Evolutionary conservation across 2,329 filamentous ascomycete genomes (phyloP).

Genomic region (Aspergillus sp.): DNA sequence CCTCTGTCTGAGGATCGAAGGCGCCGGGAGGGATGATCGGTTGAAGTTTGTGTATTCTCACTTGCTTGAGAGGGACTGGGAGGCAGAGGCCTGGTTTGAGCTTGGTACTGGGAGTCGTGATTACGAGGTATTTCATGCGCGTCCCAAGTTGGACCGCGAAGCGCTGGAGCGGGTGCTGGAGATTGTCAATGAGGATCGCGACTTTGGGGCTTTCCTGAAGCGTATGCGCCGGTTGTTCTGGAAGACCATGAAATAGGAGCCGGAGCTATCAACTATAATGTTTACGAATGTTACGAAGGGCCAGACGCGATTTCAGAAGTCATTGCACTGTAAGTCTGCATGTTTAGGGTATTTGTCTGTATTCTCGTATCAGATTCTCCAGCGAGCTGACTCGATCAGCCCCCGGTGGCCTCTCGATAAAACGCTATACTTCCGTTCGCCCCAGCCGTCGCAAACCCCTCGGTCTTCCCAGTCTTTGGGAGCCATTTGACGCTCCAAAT

Average conservation of each 20-base stretch:
- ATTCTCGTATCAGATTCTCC: neutral
- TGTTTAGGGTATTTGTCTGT: no score
- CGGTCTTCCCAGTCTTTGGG: constrained; percentile 52
- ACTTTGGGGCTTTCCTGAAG: constrained; percentile 53
- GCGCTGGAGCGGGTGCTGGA: constrained; percentile 48
- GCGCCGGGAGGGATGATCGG: constrained; percentile 71
- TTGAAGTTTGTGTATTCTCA: constrained; percentile 86
- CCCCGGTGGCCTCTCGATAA: constrained; percentile 73
- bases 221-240: constrained; percentile 54
- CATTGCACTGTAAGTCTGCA: no score
- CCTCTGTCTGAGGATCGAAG: constrained; percentile 80
- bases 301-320: no score
- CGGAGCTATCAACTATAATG: neutral
- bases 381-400: constrained; percentile 26
- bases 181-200: constrained; percentile 50
- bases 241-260: constrained; percentile 41
- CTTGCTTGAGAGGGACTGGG: constrained; percentile 77
- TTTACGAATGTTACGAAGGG: constrained; percentile 10
- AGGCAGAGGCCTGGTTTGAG: constrained; percentile 88
- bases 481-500: constrained; percentile 81
- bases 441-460: constrained; percentile 72
- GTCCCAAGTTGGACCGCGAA: constrained; percentile 54
- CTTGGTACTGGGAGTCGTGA: constrained; percentile 70
- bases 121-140: constrained; percentile 72
- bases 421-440: constrained; percentile 68